These are phyloP conservation scores for Candida nonsorbophila DNA, from an alignment of 805 yeast genomes.

Conservation along the genomic window DNA sequence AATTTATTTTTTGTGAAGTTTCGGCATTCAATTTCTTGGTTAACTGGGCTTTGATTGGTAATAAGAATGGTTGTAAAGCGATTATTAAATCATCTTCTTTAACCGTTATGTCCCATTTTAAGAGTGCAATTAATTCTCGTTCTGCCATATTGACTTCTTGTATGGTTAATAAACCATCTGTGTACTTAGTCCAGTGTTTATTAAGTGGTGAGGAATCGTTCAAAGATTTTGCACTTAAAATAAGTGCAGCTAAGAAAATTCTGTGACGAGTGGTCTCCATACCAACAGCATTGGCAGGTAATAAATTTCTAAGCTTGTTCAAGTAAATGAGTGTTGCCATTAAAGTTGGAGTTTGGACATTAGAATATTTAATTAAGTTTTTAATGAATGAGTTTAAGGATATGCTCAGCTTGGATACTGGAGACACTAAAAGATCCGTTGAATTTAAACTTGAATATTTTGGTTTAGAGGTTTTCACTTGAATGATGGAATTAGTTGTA, in stretches of 20 bases:
- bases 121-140: conserved; percentile 73
- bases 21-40: conserved; percentile 19
- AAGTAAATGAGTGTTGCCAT: conserved; percentile 89
- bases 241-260: conserved; percentile 82
- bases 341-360: conserved; percentile 90
- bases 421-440: conserved; percentile 18
- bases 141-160: conserved; percentile 88
- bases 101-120: conserved; percentile 82
- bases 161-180: conserved; percentile 74
- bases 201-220: conserved; percentile 94
- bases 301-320: conserved; percentile 64
- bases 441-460: conserved; percentile 20
- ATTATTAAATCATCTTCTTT: conserved; percentile 62
- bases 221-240: conserved; percentile 85
- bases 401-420: conserved; percentile 15
- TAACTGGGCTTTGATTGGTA: conserved; percentile 60
- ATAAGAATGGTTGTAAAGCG: conserved; percentile 70
- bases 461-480: conserved; percentile 23
- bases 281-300: conserved; percentile 87
- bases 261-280: conserved; percentile 92
- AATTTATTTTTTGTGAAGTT: conserved; percentile 19
- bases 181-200: conserved; percentile 93
- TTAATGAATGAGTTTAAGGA: conserved; percentile 60
- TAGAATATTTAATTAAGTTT: conserved; percentile 68
- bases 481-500: conserved; percentile 54